Evolutionary conservation across 352 stramenopile genomes (phyloP).

Genomic region (Phytophthora cactorum): DNA sequence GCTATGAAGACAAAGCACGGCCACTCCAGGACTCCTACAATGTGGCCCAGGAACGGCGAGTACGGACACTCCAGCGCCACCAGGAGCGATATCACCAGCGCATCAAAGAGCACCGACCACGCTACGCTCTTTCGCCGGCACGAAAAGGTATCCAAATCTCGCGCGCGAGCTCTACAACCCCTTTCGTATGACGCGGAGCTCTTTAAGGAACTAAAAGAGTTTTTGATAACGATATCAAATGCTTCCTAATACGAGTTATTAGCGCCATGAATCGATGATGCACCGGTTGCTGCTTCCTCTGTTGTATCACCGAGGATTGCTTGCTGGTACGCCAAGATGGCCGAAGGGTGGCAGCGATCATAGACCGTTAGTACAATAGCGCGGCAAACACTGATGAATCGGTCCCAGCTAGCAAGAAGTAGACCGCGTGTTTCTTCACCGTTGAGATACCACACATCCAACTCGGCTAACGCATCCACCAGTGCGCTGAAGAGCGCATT

Average conservation of each 20-base stretch:
- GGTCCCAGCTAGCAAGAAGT: constrained; percentile 74
- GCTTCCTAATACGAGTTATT: constrained; percentile 12
- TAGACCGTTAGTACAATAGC: constrained; percentile 60
- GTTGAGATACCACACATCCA: constrained; percentile 82
- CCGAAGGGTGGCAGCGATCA: constrained; percentile 42
- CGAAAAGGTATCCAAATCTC: constrained; percentile 22
- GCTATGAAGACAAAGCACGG: constrained; percentile 38
- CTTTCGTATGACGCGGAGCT: constrained; percentile 6
- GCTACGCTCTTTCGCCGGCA: constrained; percentile 4
- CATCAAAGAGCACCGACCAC: constrained; percentile 44
- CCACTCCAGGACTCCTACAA: constrained; percentile 36
- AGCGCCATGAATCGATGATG: constrained; percentile 2
- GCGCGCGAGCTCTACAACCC: neutral
- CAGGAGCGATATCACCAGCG: constrained; percentile 46
- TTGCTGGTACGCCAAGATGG: constrained; percentile 18
- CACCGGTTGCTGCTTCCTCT: constrained; percentile 4
- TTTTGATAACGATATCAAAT: neutral
- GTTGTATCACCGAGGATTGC: constrained; percentile 2
- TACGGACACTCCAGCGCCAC: constrained; percentile 48
- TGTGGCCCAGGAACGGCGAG: constrained; percentile 41
- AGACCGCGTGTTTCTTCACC: constrained; percentile 58
- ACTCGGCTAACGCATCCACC: constrained; percentile 65
- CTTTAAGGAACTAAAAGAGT: neutral
- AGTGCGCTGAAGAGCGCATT: constrained; percentile 69
- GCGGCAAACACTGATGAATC: constrained; percentile 72